These are phyloP conservation scores for Gossypium schwendimanii DNA, from an alignment of 441 rosid species.

Conservation along the genomic window DNA sequence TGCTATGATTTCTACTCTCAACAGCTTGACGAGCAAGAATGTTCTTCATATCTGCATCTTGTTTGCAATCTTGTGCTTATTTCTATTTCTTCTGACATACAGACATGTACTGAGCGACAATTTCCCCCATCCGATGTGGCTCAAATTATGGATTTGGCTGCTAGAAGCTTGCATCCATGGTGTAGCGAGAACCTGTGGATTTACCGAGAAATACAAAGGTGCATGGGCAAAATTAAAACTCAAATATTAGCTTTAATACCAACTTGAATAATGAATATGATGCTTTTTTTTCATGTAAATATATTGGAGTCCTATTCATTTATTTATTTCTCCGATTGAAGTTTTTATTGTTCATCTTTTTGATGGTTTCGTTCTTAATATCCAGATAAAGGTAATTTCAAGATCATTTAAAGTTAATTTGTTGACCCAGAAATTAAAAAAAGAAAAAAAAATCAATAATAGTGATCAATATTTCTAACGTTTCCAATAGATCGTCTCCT, in stretches of 20 bases:
- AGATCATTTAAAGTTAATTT: too few species aligned
- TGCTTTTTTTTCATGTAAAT: neutral
- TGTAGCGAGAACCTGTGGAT: slow-evolving; percentile 71
- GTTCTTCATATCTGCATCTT: neutral
- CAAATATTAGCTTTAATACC: slow-evolving; percentile 89
- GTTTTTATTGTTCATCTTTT: neutral
- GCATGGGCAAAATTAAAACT: slow-evolving; percentile 94
- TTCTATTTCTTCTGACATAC: slow-evolving; percentile 21
- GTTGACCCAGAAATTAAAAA: too few species aligned
- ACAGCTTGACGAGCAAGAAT: neutral
- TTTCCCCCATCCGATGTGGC: slow-evolving; percentile 86
- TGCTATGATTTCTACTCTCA: neutral
- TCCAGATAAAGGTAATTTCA: too few species aligned
- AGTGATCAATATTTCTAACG: too few species aligned
- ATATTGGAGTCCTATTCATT: neutral
- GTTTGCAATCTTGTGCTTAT: neutral
- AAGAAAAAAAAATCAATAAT: too few species aligned
- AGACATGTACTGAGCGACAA: slow-evolving; percentile 86
- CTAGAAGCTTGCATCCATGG: slow-evolving; percentile 72
- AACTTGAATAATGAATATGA: slow-evolving; percentile 17
- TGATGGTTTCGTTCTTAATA: neutral
- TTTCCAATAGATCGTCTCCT: too few species aligned
- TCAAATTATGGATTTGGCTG: slow-evolving; percentile 75
- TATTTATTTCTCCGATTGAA: neutral
- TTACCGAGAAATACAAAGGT: slow-evolving; percentile 79